Evolutionary conservation across 441 rosid genomes (phyloP), one percentile per base, ranked within the genome.

Genomic region (Brassica balearica): DNA sequence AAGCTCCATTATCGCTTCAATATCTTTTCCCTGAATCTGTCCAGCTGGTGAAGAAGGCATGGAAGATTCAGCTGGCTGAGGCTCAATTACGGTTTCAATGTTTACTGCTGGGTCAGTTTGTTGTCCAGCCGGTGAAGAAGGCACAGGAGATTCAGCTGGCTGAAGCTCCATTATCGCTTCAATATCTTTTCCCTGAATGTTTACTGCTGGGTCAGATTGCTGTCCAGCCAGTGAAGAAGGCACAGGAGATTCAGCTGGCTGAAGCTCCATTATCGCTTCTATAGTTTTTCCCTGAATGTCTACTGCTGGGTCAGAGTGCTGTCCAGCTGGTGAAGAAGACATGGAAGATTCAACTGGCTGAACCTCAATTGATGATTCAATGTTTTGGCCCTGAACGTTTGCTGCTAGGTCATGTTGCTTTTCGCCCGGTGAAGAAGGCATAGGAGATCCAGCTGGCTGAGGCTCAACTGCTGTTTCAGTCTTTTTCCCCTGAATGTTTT

Each of bases 21-120:
- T 29, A 56, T 23, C 41, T n/a, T 69, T 23, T 34, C 63, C 67
- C 36, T 62, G 78, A 63, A 58, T 53, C 68, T 69, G 34, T 65
- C 46, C 63, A 74, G 4, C 62, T 32, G 53, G 62, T 15, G 75
- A 53, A 79, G 79, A 74, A 63, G 75, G 67, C 41, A 68, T 6
- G 22, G 15, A 71, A 69, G 65, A 56, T 56, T 5, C 32, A 64
- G 41, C 64, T 38, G 68, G 62, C 68, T 41, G 72, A 67, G 38
- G 41, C 64, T 72, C 79, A 79, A 41, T 34, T 55, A 34, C 62
- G 65, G 29, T 62, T 58, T 74, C 64, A 36, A 19, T 34, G 12
- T 23, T 61, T 79, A 23, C 65, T 73, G 27, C 65, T 68, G 53
- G 2, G 66, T 53, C 66, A 73, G 8, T 48, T 68, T 51, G 74